Base-by-base conservation (phyloP, 176 grass and related monocot species). In the Aegilops sharonensis region DNA sequence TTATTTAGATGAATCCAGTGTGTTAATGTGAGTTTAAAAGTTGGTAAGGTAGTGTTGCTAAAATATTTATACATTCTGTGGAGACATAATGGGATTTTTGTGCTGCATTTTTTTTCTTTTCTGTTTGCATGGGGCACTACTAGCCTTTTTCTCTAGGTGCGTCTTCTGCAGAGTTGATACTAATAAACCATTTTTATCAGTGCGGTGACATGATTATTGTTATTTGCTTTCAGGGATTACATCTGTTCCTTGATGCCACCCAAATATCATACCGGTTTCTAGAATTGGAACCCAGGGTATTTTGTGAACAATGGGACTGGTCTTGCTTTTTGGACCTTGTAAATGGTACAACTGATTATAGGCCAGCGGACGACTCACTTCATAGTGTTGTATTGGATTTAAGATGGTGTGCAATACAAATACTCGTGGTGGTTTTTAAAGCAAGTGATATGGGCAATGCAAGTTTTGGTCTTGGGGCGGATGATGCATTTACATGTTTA, bases 261-360 rank as follows among this genome's bases (percentile, higher is more conserved):
- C 88, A 78, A 64, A 39, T 95, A 59, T 92, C 96, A 50, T 95
- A 95, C 45, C 93, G 96, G 84, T 92, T 98, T 86, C 86, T 95
- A 48, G 83, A 65, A 61, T 88, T 94, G 90, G 96, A 98, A 24
- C 91, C 91, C 9, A 62, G 84, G 81, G 64, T 95, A 76, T 95
- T 94, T 82, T 83, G 85, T 86, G 93, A 86, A 67, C 68, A 92
- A 82, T 98, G 96, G 96, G 88, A 98, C 57, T 98, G 93, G 93
- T 94, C 96, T 75, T 98, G 90, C 85, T 88, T 94, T 83, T 84
- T 95, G 83, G 90, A 95, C 73, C 84, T 95, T 59, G 76, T 92
- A 73, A 80, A 94, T 79, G 73, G 61, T 66, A 75, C 87, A 66
- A 57, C 81, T 78, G 80, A 91, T 78, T 75, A 82, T 90, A 83